phyloP scores from a whole-genome alignment of 768 basidiomycete species.

The Macrocybe gigantea region DNA sequence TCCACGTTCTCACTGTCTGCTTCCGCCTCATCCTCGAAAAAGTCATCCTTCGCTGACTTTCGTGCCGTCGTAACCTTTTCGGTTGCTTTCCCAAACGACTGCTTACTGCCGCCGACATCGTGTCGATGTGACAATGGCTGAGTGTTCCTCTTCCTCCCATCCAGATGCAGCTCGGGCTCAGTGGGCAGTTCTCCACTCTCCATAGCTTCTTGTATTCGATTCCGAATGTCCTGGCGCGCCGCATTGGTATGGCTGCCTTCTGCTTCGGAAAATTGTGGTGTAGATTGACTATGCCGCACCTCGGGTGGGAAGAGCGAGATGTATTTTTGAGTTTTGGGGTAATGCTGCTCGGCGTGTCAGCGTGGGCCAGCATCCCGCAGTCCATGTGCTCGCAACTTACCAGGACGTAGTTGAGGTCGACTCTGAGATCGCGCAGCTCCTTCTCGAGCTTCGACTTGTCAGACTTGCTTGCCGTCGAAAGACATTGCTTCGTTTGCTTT shows the following conservation, averaged over 20 bases:
- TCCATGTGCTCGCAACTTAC: constrained; percentile 32
- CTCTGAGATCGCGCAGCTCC: constrained; percentile 57
- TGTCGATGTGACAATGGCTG: background rate
- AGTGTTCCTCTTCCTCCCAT: constrained; percentile 11
- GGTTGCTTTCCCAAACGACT: background rate
- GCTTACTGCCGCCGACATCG: constrained; percentile 5
- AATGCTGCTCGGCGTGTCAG: constrained; percentile 44
- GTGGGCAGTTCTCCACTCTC: constrained; percentile 45
- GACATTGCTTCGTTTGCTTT: constrained; percentile 53
- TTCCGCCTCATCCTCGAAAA: constrained; percentile 2
- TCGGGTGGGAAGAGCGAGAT: constrained; percentile 84
- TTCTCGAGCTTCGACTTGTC: constrained; percentile 37
- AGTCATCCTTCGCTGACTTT: constrained; percentile 4
- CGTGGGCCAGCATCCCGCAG: background rate
- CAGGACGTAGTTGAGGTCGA: constrained; percentile 88
- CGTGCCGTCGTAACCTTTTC: constrained; percentile 1
- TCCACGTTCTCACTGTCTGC: background rate
- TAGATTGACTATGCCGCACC: constrained; percentile 31
- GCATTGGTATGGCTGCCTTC: constrained; percentile 35
- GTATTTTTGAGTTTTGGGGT: constrained; percentile 83
- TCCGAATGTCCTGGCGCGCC: constrained; percentile 52
- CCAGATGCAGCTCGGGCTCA: constrained; percentile 51
- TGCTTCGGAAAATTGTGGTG: constrained; percentile 14
- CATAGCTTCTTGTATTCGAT: constrained; percentile 58
- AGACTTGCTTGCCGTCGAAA: constrained; percentile 30